phyloP scores from a whole-genome alignment of 352 stramenopile genomes.

The Globisporangium apiculatum region DNA sequence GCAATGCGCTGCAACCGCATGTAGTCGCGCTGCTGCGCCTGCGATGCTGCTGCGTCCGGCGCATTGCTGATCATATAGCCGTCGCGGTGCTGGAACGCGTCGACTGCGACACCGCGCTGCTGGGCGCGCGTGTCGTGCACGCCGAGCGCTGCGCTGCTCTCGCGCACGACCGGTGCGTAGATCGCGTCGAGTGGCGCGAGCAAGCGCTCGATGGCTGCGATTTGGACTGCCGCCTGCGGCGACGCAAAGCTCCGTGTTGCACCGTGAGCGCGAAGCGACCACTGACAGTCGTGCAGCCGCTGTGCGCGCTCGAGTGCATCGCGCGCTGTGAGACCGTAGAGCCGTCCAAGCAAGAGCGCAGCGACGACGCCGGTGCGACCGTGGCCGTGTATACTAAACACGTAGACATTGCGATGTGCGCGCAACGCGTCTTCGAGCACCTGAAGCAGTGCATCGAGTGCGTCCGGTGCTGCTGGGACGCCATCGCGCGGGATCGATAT shows the following conservation, averaged over 20 bases:
- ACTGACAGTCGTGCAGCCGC: constrained; percentile 59
- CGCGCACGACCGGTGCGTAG: constrained; percentile 47
- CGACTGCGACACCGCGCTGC: constrained; percentile 40
- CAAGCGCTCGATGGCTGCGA: constrained; percentile 33
- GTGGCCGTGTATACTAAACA: constrained; percentile 69
- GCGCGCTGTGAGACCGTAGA: constrained; percentile 53
- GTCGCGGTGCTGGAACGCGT: constrained; percentile 32
- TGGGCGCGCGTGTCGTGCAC: constrained; percentile 41
- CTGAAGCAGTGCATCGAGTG: constrained; percentile 24
- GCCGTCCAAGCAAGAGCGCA: constrained; percentile 54
- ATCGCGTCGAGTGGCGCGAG: constrained; percentile 55
- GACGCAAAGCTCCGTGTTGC: constrained; percentile 37
- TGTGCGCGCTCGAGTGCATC: constrained; percentile 64
- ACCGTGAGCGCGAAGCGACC: constrained; percentile 18
- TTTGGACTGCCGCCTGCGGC: constrained; percentile 38
- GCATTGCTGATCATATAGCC: constrained; percentile 52
- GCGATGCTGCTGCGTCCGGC: constrained; percentile 18
- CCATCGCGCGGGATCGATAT: constrained; percentile 47
- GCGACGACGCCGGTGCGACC: constrained; percentile 62
- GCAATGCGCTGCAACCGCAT: constrained; percentile 33
- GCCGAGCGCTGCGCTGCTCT: constrained; percentile 24
- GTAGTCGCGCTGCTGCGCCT: constrained; percentile 23
- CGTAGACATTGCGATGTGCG: constrained; percentile 46
- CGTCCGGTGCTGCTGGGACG: constrained; percentile 6
- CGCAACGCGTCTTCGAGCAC: constrained; percentile 45